Percentiles rank a stretch among this genome's conserved stretches.
phyloP scores from a whole-genome alignment of 768 basidiomycete genomes.

The Mycena crocata region DNA sequence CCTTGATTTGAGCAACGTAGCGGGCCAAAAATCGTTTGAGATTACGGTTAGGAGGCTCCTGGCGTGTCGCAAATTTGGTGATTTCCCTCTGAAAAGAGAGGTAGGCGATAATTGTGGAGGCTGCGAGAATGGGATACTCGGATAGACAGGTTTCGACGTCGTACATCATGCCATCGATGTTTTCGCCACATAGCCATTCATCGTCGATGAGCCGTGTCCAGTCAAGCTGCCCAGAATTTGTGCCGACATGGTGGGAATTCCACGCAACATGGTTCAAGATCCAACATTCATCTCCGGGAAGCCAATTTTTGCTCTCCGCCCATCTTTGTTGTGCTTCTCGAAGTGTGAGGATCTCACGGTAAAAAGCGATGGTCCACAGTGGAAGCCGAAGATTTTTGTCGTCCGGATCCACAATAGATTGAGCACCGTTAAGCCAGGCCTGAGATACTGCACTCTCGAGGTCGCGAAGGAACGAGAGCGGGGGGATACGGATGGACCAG shows the following conservation, averaged over 20 bases:
- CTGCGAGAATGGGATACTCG: not conserved
- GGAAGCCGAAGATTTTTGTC: not conserved
- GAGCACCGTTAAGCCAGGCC: conserved; percentile 7
- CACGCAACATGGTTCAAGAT: not conserved
- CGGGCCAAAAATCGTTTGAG: not conserved
- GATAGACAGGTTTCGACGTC: not conserved
- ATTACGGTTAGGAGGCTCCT: not conserved
- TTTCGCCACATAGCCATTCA: conserved; percentile 13
- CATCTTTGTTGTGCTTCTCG: not conserved
- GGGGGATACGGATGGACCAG: not conserved
- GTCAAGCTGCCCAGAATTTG: conserved; percentile 4
- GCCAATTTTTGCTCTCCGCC: not conserved
- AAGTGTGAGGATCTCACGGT: not conserved
- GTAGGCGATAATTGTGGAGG: not conserved
- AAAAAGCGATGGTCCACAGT: not conserved
- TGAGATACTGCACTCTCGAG: conserved; percentile 6
- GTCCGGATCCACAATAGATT: not conserved
- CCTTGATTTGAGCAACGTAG: not conserved
- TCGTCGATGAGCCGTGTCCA: conserved; percentile 12
- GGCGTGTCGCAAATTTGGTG: not conserved
- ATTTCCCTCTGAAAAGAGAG: not conserved
- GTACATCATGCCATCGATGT: conserved; percentile 6
- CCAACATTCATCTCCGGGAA: not conserved
- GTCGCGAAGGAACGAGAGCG: not conserved
- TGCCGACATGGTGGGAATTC: not conserved